These are phyloP conservation scores for Narthecium ossifragum DNA, from an alignment of 106 monocot genomes.

Conservation along the genomic window DNA sequence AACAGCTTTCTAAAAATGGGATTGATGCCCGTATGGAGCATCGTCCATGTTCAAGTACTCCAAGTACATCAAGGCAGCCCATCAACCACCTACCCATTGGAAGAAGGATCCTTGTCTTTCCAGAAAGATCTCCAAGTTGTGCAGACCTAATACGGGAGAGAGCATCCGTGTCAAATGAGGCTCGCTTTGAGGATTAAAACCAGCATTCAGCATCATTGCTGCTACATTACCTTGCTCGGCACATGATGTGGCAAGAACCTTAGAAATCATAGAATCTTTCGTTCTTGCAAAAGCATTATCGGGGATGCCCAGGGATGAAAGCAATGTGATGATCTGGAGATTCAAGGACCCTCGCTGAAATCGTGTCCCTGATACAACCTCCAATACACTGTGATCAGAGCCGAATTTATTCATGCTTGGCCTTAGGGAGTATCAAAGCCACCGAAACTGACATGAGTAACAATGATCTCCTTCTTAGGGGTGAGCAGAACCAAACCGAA, in stretches of 20 bases:
- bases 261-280: conserved; percentile 67
- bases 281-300: conserved; percentile 58
- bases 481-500: too few relatives aligned
- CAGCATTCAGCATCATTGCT: conserved; percentile 89
- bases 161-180: conserved; percentile 82
- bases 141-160: conserved; percentile 58
- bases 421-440: conserved; percentile 63
- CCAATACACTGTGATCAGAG: conserved; percentile 51
- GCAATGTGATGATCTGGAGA: conserved; percentile 72
- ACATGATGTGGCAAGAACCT: conserved; percentile 68
- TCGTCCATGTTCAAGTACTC: conserved; percentile 77
- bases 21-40: conserved; percentile 78
- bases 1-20: conserved; percentile 57
- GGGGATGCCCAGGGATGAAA: conserved; percentile 66
- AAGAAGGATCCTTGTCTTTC: conserved; percentile 83
- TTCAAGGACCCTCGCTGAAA: conserved; percentile 93
- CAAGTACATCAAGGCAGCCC: conserved; percentile 93
- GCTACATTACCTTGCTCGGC: conserved; percentile 76
- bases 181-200: conserved; percentile 70
- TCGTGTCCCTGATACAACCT: conserved; percentile 76
- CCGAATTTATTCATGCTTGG: conserved; percentile 90
- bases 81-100: conserved; percentile 85
- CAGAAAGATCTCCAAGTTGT: conserved; percentile 66
- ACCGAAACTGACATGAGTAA: conserved; percentile 71
- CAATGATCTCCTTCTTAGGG: conserved; percentile 36